phyloP scores from a whole-genome alignment of 257 asterid species.

The Jacaranda mimosifolia region DNA sequence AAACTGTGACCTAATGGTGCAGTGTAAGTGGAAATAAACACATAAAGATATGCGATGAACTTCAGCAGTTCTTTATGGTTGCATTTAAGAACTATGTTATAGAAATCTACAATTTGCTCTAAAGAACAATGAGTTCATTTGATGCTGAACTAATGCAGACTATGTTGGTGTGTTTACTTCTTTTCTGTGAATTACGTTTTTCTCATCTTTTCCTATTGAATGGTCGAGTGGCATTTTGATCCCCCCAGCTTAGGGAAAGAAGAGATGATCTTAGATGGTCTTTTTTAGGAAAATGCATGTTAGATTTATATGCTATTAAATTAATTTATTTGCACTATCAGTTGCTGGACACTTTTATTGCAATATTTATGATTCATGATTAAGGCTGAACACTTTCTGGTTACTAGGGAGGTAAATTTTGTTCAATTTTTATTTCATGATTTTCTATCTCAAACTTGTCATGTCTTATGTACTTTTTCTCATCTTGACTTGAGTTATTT shows the following conservation, averaged over 20 bases:
- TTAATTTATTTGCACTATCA: conserved; percentile 29
- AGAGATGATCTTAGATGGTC: conserved; percentile 28
- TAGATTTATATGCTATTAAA: conserved; percentile 18
- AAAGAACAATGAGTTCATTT: conserved; percentile 19
- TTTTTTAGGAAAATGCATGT: conserved; percentile 23
- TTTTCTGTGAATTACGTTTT: background rate
- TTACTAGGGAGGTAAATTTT: conserved; percentile 20
- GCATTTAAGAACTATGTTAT: conserved; percentile 1
- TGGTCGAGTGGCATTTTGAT: conserved; percentile 17
- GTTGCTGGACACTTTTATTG: conserved; percentile 22
- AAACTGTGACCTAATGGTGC: conserved; percentile 17
- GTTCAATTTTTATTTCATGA: conserved; percentile 8
- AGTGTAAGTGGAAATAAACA: background rate
- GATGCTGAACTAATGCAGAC: conserved; percentile 23
- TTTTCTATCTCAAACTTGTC: conserved; percentile 12
- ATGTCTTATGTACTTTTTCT: conserved; percentile 17
- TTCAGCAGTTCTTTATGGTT: conserved; percentile 8
- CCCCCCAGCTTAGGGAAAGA: conserved; percentile 12
- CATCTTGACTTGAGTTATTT: conserved; percentile 47
- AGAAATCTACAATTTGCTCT: background rate
- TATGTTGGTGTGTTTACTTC: background rate
- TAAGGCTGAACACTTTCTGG: conserved; percentile 15
- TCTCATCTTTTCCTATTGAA: conserved; percentile 18
- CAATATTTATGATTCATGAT: conserved; percentile 22
- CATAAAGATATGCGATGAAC: conserved; percentile 18